Evolutionary conservation across 2,329 filamentous ascomycete species (phyloP), one percentile per base, ranked within the genome.

Genomic region (Monilinia fructicola): DNA sequence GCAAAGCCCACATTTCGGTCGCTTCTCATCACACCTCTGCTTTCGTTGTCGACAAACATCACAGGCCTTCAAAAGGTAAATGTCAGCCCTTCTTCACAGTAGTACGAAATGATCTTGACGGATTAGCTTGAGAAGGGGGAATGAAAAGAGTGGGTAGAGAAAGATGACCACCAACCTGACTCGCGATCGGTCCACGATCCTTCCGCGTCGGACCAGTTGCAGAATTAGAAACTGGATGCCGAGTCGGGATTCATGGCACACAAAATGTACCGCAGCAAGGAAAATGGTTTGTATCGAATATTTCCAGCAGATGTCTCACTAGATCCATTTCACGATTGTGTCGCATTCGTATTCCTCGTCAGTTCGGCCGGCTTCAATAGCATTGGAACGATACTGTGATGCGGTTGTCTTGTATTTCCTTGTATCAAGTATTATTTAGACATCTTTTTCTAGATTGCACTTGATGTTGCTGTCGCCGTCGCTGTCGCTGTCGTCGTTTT

Each of bases 11-110:
- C 87, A 89, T 75, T 84, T 86, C 23, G 86, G 86, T 65, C 85
- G 79, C 72, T 82, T 79, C 74, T 89, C 86, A 74, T 88, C 85
- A 76, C 87, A 89, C 78, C 83, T 86, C 71, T 87, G 85, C 76
- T 89, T 89, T 70, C 86, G 84, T 61, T 75, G 77, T 59, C 85
- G 81, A 75, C 85, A 87, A 40, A 81, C 85, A 71, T 87, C 84
- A 77, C 85, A 87, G 26, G 85, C 85, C 79, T 82, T 73, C 21
- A 64, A 67, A 50, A 21, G 44, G 38, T 26, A 38, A 50, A 38
- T 18, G 58, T 61, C 58, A 61, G 58, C 31, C 14, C 21, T 4
- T n/a, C n/a, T 50, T 26, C 4, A 11, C 21, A 50, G 9, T 21
- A 21, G 3, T 14, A 7, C 28, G 38, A 14, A 9, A 58, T 21